Evolutionary conservation across 2,329 filamentous ascomycete genomes (phyloP).

Genomic region (Thielaviopsis euricoi): DNA sequence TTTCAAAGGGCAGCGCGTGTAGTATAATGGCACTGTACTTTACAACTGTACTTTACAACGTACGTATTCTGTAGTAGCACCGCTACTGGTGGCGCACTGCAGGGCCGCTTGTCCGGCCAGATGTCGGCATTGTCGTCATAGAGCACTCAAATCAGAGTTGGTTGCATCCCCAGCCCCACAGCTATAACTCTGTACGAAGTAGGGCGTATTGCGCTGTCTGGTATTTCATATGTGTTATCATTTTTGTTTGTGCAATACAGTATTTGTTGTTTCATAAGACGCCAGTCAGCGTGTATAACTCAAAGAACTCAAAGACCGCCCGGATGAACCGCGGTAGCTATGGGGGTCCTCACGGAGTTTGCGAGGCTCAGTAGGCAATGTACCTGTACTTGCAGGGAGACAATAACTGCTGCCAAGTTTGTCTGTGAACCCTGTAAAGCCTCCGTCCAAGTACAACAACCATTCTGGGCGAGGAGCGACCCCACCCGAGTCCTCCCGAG

Average conservation of each 20-base stretch:
- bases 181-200: no score
- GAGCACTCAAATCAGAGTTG: neutral
- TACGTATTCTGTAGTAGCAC: no score
- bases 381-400: neutral
- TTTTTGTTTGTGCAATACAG: no score
- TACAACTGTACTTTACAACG: no score
- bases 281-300: neutral
- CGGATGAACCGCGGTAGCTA: neutral
- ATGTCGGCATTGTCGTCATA: neutral
- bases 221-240: no score
- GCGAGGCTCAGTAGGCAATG: neutral
- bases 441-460: neutral
- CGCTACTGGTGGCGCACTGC: neutral
- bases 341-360: neutral
- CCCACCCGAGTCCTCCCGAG: constrained; percentile 8
- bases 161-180: no score
- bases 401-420: neutral
- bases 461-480: neutral
- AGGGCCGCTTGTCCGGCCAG: neutral
- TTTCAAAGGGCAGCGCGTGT: no score
- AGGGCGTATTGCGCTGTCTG: no score
- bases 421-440: neutral
- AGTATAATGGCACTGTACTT: no score
- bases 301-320: neutral
- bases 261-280: no score